Evolutionary conservation across 306 rosid species (phyloP), one percentile per base, ranked within the genome.

Genomic region (Morella rubra): DNA sequence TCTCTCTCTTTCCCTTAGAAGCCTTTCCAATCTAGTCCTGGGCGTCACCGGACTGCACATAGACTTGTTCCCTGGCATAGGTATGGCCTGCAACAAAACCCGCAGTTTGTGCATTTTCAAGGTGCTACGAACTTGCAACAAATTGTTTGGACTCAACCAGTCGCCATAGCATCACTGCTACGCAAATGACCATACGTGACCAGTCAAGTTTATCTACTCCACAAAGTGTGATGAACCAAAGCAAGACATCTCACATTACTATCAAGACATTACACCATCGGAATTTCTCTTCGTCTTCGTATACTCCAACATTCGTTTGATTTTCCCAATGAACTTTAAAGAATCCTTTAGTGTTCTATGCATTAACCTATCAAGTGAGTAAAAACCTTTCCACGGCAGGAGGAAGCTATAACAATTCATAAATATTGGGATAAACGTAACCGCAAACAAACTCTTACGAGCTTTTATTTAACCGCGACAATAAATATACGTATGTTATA

Each of bases 1-100:
- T 64, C 89, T 22, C 88, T 90, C 95, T 76, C 98, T 94, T 77
- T 94, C 98, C 87, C 96, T 88, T 65, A 94, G 86, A 80, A 94
- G 95, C 86, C 98, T 92, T 78, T 92, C 98, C 85, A 94, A 60
- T 83, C 97, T 85, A 50, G 93, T 89, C 82, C 86, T 87, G 40
- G 97, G 95, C 64, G 97, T 89, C 71, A 84, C 44, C 53, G 97
- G 91, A 81, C 79, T 76, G 83, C 84, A 20, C 80, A 58, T 87
- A 82, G 84, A 86, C 75, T 84, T 94, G 91, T 91, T 90, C 88
- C 87, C 91, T 71, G 74, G 91, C 93, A 88, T 85, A 59, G 71
- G 85, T 81, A 66, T 88, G 68, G 70, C 75, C 55, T 68, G 58
- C 68, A 79, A 24, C 40, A 66, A 56, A 67, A 76, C 82, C 84